phyloP scores from a whole-genome alignment of 805 yeast species.

The Suhomyces vadensis region DNA sequence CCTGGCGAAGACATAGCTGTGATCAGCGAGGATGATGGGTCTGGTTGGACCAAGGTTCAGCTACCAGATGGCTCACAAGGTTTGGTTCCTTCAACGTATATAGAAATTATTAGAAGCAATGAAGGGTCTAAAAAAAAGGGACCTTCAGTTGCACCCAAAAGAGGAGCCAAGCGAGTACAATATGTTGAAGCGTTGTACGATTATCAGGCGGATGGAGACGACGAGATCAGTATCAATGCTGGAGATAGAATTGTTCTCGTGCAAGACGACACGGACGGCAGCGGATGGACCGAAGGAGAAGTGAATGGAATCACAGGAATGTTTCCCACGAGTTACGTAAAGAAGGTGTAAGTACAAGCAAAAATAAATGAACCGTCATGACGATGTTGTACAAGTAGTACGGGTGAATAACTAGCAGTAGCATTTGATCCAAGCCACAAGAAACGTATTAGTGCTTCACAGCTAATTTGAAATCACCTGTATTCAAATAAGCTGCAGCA shows the following conservation, averaged over 20 bases:
- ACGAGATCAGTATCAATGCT: constrained; percentile 67
- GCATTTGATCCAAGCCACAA: too few relatives aligned
- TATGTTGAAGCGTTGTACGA: constrained; percentile 73
- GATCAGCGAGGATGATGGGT: constrained; percentile 74
- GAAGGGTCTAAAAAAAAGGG: constrained; percentile 49
- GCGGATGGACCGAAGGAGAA: constrained; percentile 97
- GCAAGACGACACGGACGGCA: constrained; percentile 58
- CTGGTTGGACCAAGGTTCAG: constrained; percentile 82
- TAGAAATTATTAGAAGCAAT: constrained; percentile 43
- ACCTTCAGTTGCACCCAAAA: constrained; percentile 78
- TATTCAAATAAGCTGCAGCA: too few relatives aligned
- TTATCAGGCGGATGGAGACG: constrained; percentile 74
- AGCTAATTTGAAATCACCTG: too few relatives aligned
- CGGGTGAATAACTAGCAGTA: too few relatives aligned
- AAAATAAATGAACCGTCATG: too few relatives aligned
- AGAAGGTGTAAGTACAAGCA: constrained; percentile 23
- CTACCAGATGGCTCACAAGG: constrained; percentile 55
- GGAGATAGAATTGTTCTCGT: constrained; percentile 76
- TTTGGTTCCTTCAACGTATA: constrained; percentile 81
- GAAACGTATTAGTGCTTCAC: too few relatives aligned
- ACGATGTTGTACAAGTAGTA: too few relatives aligned
- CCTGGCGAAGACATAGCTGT: constrained; percentile 65
- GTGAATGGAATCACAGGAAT: constrained; percentile 63
- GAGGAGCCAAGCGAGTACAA: constrained; percentile 64
- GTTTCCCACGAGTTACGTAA: constrained; percentile 78